Conservation (phyloP, 2,329 filamentous ascomycete species). For the Neophaeococcomyces aloes region DNA sequence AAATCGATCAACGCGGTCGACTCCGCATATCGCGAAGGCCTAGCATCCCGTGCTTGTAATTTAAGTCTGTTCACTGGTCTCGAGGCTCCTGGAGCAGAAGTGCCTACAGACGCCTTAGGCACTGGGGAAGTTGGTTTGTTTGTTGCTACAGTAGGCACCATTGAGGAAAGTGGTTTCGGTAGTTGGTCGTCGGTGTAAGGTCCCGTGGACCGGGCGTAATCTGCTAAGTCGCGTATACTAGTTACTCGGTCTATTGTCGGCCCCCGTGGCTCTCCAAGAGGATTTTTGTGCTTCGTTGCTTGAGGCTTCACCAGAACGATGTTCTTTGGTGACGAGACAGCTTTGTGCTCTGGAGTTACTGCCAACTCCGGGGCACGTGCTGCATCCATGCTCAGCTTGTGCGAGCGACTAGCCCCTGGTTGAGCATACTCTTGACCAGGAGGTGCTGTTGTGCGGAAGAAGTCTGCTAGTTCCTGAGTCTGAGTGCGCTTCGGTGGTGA, state of each 20-base stretch:
- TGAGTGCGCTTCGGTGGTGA: slow-evolving; percentile 25
- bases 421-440: slow-evolving; percentile 19
- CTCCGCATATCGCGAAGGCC: slow-evolving; percentile 50
- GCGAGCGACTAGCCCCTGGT: neutral
- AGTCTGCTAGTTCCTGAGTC: slow-evolving; percentile 30
- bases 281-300: slow-evolving; percentile 21
- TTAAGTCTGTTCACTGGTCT: slow-evolving; percentile 30
- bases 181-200: slow-evolving; percentile 41
- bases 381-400: slow-evolving; percentile 1
- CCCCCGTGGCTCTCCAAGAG: slow-evolving; percentile 51
- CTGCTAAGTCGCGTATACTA: slow-evolving; percentile 70
- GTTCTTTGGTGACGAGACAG: neutral
- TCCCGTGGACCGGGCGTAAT: slow-evolving; percentile 80
- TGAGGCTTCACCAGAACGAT: slow-evolving; percentile 1
- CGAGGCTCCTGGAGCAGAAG: slow-evolving; percentile 2
- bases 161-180: slow-evolving; percentile 10
- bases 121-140: neutral
- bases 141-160: neutral
- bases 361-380: neutral
- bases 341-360: neutral
- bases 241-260: slow-evolving; percentile 55
- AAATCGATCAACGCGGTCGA: slow-evolving; percentile 91
- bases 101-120: neutral
- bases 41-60: slow-evolving; percentile 62
- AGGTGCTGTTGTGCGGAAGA: slow-evolving; percentile 29